Evolutionary conservation across 2,329 filamentous ascomycete species (phyloP), one percentile per base, ranked within the genome.

Genomic region (Talaromyces sp.): DNA sequence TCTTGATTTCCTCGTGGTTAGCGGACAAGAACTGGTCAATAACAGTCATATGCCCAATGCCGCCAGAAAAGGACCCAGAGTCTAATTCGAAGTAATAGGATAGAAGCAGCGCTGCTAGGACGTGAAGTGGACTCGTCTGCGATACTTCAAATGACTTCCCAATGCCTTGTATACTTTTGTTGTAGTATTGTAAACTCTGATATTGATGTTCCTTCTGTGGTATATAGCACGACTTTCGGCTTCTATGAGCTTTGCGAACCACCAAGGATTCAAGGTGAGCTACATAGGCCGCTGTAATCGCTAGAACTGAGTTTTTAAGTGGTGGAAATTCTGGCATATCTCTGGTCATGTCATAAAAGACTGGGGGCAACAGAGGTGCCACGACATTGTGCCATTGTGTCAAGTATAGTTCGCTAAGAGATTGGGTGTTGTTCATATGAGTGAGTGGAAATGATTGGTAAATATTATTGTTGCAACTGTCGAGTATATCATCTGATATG

Each of bases 41-140:
- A 15, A 59, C 57, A 53, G 25, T 59, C 57, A 59, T 59, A 33
- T 59, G 57, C 33, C 57, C 57, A 9, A 59, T 59, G 22, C 57
- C 57, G 11, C 57, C 57, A 28, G 57, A 22, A 44, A 59, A 59
- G 30, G 57, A 59, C 17, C 57, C 57, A 25, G 57, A 59, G 33
- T 59, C 49, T 33, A 59, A 33, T 42, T 59, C 57, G 22, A 59
- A 59, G 15, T 59, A 59, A 30, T 59, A 59, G n/a, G 57, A 59
- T n/a, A 59, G 32, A 22, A 59, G 57, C 13, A 59, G 27, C 17
- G 57, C 47, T 53, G 57, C 57, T 30, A 59, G 49, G 8, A 59
- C 57, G 39, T 59, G 47, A 11, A 59, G 30, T 4, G 57, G 39
- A 36, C 54, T 59, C 33, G 52, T 19, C 47, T 59, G 49, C 4